Conservation (phyloP, 768 basidiomycete species). For the Mycena amicta region DNA sequence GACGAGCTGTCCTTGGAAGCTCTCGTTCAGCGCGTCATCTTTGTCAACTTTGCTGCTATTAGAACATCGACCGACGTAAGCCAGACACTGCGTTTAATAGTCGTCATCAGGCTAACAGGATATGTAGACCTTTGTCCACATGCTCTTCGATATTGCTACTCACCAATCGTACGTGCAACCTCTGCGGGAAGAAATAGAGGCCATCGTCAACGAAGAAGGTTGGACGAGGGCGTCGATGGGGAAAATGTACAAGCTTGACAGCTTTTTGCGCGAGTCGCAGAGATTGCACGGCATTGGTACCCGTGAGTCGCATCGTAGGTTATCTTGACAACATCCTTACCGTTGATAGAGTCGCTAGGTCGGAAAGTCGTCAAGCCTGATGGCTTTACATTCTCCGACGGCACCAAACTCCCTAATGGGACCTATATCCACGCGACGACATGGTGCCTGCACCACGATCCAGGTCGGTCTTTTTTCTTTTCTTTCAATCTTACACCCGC, state of each 20-base stretch:
- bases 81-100: neutral
- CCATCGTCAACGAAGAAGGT: constrained; percentile 27
- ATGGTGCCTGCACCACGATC: constrained; percentile 18
- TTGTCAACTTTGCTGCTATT: constrained; percentile 36
- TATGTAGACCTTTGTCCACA: constrained; percentile 29
- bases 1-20: constrained; percentile 24
- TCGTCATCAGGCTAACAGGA: no score
- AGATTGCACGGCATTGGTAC: constrained; percentile 29
- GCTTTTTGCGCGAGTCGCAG: constrained; percentile 35
- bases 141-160: constrained; percentile 29
- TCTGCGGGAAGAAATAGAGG: constrained; percentile 38
- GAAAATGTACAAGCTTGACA: constrained; percentile 37
- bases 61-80: constrained; percentile 34
- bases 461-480: neutral
- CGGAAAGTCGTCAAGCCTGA: constrained; percentile 21
- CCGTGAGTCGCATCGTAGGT: constrained; percentile 20
- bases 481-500: neutral
- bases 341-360: constrained; percentile 16
- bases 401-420: constrained; percentile 24
- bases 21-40: constrained; percentile 29
- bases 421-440: constrained; percentile 19
- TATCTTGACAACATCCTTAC: neutral
- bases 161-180: constrained; percentile 26
- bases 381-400: constrained; percentile 29
- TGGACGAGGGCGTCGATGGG: constrained; percentile 30